phyloP scores from a whole-genome alignment of 2,329 filamentous ascomycete genomes.

The Neofusicoccum umdonicola region DNA sequence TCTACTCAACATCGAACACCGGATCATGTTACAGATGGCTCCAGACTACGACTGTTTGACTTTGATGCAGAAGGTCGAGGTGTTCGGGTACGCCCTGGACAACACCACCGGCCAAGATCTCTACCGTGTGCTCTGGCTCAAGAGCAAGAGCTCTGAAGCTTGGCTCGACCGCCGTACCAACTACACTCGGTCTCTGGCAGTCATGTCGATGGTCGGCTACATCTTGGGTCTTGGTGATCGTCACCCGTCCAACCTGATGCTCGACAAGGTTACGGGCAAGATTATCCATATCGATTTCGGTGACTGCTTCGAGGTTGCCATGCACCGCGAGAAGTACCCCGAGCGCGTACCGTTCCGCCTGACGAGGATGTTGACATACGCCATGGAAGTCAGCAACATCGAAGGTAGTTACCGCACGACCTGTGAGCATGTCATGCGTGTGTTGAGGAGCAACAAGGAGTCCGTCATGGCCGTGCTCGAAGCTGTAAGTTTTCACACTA shows the following conservation, averaged over 20 bases:
- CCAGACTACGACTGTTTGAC: conserved; percentile 98
- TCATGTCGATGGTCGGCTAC: conserved; percentile 99
- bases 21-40: conserved; percentile 99
- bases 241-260: conserved; percentile 96
- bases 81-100: conserved; percentile 97
- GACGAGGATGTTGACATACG: conserved; percentile 98
- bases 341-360: conserved; percentile 96
- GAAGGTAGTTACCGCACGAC: conserved; percentile 98
- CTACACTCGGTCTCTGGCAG: conserved; percentile 92
- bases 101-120: conserved; percentile 99
- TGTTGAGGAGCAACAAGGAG: conserved; percentile 95
- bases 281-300: conserved; percentile 99
- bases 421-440: conserved; percentile 97
- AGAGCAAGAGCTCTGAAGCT: conserved; percentile 95
- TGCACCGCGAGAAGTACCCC: conserved; percentile 99
- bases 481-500: conserved; percentile 66
- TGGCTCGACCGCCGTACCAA: conserved; percentile 99
- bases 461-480: conserved; percentile 97
- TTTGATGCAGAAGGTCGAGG: conserved; percentile 99
- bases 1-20: conserved; percentile 96
- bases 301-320: conserved; percentile 98
- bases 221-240: conserved; percentile 95
- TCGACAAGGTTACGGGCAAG: conserved; percentile 92
- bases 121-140: conserved; percentile 96
- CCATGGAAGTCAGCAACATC: conserved; percentile 99